These are phyloP conservation scores for Ogataea ganodermae DNA, from an alignment of 805 yeast species.

Conservation along the genomic window DNA sequence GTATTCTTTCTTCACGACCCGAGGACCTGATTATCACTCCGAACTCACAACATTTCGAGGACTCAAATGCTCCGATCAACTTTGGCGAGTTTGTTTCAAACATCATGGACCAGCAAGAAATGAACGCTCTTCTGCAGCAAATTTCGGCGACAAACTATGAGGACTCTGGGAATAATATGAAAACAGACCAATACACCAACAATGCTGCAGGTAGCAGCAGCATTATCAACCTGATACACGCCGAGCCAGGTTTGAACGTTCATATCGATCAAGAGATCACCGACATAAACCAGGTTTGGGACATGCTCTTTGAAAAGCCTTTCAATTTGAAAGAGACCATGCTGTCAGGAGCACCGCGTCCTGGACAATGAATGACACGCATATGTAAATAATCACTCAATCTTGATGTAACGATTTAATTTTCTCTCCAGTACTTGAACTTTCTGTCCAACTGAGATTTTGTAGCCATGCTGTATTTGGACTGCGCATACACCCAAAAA, in stretches of 20 bases:
- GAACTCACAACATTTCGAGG: not conserved
- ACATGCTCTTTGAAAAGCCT: slow-evolving; percentile 24
- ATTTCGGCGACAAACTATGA: not conserved
- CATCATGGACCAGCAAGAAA: slow-evolving; percentile 13
- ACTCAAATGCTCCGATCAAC: slow-evolving; percentile 3
- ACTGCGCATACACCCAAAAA: slow-evolving; percentile 29
- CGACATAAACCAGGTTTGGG: slow-evolving; percentile 22
- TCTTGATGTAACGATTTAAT: slow-evolving; percentile 19
- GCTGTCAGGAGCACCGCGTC: slow-evolving; percentile 20
- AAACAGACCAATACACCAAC: not conserved
- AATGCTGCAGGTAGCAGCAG: slow-evolving; percentile 1
- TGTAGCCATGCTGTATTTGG: slow-evolving; percentile 25
- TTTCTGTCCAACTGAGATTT: slow-evolving; percentile 24
- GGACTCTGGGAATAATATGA: not conserved
- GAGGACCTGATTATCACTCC: slow-evolving; percentile 4
- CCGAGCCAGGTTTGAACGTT: not conserved
- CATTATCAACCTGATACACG: slow-evolving; percentile 3
- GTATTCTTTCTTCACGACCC: not conserved
- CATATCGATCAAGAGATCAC: slow-evolving; percentile 6
- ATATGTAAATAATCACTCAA: slow-evolving; percentile 6
- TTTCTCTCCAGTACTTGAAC: slow-evolving; percentile 21
- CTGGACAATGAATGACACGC: not conserved
- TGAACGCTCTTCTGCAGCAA: slow-evolving; percentile 6
- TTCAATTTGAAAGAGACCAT: slow-evolving; percentile 20
- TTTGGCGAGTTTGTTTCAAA: slow-evolving; percentile 10